A percentile compares a stretch with the other conserved stretches of the same genome.
These are phyloP conservation scores for Schizothecium vesticola DNA, from an alignment of 495 filamentous ascomycete species.

Conservation along the genomic window DNA sequence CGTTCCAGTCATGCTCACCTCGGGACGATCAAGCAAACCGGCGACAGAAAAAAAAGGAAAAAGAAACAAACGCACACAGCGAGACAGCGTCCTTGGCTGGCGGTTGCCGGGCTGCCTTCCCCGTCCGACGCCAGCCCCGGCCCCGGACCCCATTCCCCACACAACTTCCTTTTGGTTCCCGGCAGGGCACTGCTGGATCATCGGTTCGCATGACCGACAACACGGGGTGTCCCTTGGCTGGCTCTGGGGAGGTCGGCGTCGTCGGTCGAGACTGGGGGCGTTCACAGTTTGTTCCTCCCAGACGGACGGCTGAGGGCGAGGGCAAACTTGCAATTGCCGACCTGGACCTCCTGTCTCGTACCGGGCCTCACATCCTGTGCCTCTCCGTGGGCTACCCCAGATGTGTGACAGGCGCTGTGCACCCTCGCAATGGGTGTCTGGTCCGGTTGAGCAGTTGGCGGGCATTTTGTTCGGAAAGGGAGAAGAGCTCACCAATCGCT, in stretches of 20 bases:
- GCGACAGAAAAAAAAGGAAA: constrained; percentile 5
- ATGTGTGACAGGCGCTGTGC: constrained; percentile 7
- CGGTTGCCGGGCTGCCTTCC: constrained; percentile 8
- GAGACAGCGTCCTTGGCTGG: not conserved
- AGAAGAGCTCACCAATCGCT: not conserved
- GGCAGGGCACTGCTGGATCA: not conserved
- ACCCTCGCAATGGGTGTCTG: not conserved
- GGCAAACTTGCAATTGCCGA: not conserved
- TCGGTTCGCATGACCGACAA: constrained; percentile 11
- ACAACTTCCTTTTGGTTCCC: not conserved
- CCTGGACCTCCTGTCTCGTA: constrained; percentile 1
- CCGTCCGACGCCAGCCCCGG: constrained; percentile 9
- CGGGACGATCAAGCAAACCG: not conserved
- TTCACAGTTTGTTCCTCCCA: not conserved
- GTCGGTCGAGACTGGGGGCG: not conserved
- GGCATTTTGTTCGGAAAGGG: not conserved
- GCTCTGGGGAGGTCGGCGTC: not conserved
- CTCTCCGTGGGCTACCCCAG: constrained; percentile 2
- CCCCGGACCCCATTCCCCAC: constrained; percentile 5
- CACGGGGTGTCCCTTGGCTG: not conserved
- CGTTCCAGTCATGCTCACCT: not conserved
- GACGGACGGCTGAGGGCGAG: not conserved
- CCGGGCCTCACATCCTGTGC: not conserved
- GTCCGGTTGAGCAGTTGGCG: no score
- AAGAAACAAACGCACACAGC: not conserved